These are phyloP conservation scores for Psilocybe tampanensis DNA, from an alignment of 768 basidiomycete genomes.

Conservation along the genomic window DNA sequence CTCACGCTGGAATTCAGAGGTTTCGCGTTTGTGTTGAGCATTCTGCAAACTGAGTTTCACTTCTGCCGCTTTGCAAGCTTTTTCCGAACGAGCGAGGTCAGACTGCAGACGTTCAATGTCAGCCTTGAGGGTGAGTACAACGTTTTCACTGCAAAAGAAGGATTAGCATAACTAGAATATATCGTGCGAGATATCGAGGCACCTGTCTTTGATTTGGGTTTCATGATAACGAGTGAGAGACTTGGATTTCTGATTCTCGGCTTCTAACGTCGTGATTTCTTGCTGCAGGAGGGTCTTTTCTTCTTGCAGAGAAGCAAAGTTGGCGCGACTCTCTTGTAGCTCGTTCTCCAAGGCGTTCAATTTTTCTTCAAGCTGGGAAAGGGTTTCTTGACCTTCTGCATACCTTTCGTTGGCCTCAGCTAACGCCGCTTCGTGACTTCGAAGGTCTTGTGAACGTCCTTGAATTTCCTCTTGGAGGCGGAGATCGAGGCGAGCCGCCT, in stretches of 20 bases:
- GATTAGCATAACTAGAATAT: conserved; percentile 1
- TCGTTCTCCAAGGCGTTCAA: conserved; percentile 37
- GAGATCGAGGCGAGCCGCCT: conserved; percentile 37
- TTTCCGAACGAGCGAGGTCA: conserved; percentile 56
- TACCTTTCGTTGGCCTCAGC: conserved; percentile 26
- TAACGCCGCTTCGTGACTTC: conserved; percentile 33
- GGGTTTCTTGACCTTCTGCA: conserved; percentile 33
- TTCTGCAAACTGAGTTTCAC: conserved; percentile 65
- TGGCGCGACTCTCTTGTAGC: conserved; percentile 41
- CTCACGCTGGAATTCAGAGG: conserved; percentile 59
- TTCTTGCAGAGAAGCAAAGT: conserved; percentile 40
- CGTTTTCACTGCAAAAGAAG: conserved; percentile 44
- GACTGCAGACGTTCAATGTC: conserved; percentile 43
- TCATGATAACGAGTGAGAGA: conserved; percentile 67
- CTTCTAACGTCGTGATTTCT: conserved; percentile 59
- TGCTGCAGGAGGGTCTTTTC: conserved; percentile 57
- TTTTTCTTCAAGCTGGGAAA: conserved; percentile 37
- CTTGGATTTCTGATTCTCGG: conserved; percentile 64
- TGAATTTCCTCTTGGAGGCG: conserved; percentile 42
- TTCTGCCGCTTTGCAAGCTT: conserved; percentile 61
- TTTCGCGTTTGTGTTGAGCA: conserved; percentile 68
- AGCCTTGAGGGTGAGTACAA: conserved; percentile 38
- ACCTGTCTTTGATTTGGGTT: conserved; percentile 66
- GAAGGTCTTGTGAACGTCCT: conserved; percentile 32
- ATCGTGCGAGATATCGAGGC: background rate